Evolutionary conservation across 2,329 filamentous ascomycete species (phyloP).

Genomic region (Verticillium nubilum): DNA sequence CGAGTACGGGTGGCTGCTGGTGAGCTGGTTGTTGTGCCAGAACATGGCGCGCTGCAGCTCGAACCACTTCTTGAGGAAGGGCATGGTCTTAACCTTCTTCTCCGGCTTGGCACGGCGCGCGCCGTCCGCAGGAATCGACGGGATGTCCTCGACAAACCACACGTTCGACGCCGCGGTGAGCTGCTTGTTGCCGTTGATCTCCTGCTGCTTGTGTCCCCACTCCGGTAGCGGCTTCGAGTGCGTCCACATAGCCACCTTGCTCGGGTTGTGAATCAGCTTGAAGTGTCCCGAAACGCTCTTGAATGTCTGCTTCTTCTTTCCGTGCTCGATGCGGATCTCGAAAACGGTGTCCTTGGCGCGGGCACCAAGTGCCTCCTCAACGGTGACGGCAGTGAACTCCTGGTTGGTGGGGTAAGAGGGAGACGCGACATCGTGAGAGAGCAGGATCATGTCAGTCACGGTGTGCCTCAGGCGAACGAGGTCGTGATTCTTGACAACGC

Average conservation of each 20-base stretch:
- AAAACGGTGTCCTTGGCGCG: constrained; percentile 89
- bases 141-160: constrained; percentile 89
- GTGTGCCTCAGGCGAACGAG: constrained; percentile 81
- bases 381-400: constrained; percentile 82
- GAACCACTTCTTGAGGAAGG: constrained; percentile 91
- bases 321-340: constrained; percentile 83
- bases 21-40: constrained; percentile 97
- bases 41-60: constrained; percentile 98
- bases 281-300: constrained; percentile 89
- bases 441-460: constrained; percentile 76
- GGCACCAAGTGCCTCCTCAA: constrained; percentile 65
- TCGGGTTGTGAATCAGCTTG: constrained; percentile 90
- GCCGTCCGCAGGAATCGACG: constrained; percentile 68
- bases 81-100: constrained; percentile 73
- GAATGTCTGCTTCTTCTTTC: constrained; percentile 76
- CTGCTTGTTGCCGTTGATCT: constrained; percentile 99
- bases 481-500: constrained; percentile 75
- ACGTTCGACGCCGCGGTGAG: constrained; percentile 83
- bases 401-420: constrained; percentile 97
- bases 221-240: constrained; percentile 93
- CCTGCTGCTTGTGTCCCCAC: constrained; percentile 94
- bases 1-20: constrained; percentile 92
- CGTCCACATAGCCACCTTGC: constrained; percentile 99
- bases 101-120: constrained; percentile 70
- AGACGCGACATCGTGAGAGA: constrained; percentile 96